Percentiles rank a stretch among this genome's conserved stretches.
Evolutionary conservation across 352 stramenopile genomes (phyloP).

Genomic region (Aphanomyces stellatus): DNA sequence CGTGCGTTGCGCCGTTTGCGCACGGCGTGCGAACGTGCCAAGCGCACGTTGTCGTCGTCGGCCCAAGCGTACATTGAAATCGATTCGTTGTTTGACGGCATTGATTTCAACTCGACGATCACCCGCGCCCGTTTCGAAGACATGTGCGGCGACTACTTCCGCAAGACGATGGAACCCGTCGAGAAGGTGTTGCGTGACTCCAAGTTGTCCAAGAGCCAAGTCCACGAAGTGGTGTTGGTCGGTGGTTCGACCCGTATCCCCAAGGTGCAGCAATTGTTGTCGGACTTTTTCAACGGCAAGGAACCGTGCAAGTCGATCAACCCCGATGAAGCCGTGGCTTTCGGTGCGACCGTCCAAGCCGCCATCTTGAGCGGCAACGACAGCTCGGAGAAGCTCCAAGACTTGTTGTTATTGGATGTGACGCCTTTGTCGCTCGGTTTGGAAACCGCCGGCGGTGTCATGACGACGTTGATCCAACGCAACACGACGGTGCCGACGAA

Average conservation of each 20-base stretch:
- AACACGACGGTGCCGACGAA: constrained; percentile 85
- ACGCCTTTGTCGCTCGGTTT: constrained; percentile 79
- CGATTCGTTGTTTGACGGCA: constrained; percentile 87
- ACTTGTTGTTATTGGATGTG: constrained; percentile 84
- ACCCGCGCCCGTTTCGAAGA: constrained; percentile 89
- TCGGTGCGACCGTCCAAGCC: constrained; percentile 65
- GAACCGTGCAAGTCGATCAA: constrained; percentile 54
- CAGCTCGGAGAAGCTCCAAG: constrained; percentile 76
- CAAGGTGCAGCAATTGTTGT: constrained; percentile 46
- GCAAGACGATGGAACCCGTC: constrained; percentile 81
- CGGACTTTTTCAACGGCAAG: constrained; percentile 55
- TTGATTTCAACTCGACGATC: constrained; percentile 90
- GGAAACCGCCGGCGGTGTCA: constrained; percentile 80
- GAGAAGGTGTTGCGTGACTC: constrained; percentile 40
- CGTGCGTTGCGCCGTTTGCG: constrained; percentile 80
- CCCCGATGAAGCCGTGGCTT: constrained; percentile 63
- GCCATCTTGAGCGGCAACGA: constrained; percentile 49
- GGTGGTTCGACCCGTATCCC: constrained; percentile 44
- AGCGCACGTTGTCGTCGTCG: constrained; percentile 83
- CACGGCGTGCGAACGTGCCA: constrained; percentile 88
- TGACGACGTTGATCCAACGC: constrained; percentile 80
- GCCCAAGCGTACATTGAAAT: constrained; percentile 88
- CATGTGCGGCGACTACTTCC: constrained; percentile 82
- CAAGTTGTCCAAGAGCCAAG: constrained; percentile 27
- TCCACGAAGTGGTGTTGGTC: constrained; percentile 31